phyloP scores from a whole-genome alignment of 2,329 filamentous ascomycete species.

The Scytalidium sp. region DNA sequence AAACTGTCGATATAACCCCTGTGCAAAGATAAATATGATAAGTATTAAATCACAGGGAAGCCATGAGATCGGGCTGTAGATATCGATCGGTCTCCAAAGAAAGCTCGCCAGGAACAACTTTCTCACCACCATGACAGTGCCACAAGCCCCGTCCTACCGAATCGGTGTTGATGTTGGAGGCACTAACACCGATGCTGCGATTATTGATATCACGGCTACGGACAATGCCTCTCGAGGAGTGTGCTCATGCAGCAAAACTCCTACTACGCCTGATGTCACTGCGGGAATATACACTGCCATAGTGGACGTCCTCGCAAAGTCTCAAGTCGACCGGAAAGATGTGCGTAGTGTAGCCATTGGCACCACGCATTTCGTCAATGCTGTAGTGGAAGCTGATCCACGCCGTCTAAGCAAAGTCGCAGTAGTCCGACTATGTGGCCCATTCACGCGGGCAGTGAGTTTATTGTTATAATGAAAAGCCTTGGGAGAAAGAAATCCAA shows the following conservation, averaged over 20 bases:
- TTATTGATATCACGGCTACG: constrained; percentile 37
- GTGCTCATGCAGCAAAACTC: constrained; percentile 44
- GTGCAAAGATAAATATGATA: too few relatives aligned
- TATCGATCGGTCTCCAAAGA: too few relatives aligned
- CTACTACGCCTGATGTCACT: constrained; percentile 48
- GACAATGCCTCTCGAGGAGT: constrained; percentile 36
- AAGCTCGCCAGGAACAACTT: too few relatives aligned
- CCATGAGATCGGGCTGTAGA: too few relatives aligned
- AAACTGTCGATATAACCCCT: too few relatives aligned
- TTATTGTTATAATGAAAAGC: too few relatives aligned
- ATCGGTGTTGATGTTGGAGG: constrained; percentile 39
- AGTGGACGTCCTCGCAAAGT: constrained; percentile 35
- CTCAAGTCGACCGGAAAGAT: constrained; percentile 32
- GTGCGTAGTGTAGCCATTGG: constrained; percentile 48
- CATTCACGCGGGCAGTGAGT: constrained; percentile 39
- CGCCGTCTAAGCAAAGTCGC: constrained; percentile 48
- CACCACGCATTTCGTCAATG: constrained; percentile 42
- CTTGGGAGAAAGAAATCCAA: too few relatives aligned
- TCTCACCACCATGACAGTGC: too few relatives aligned
- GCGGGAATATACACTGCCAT: constrained; percentile 46
- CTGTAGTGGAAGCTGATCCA: constrained; percentile 46
- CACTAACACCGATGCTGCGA: constrained; percentile 40
- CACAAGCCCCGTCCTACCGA: constrained; percentile 39
- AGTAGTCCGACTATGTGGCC: constrained; percentile 46
- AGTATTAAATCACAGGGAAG: too few relatives aligned